Evolutionary conservation across 208 protist genomes (phyloP).

Genomic region (Acanthamoeba divionensis): DNA sequence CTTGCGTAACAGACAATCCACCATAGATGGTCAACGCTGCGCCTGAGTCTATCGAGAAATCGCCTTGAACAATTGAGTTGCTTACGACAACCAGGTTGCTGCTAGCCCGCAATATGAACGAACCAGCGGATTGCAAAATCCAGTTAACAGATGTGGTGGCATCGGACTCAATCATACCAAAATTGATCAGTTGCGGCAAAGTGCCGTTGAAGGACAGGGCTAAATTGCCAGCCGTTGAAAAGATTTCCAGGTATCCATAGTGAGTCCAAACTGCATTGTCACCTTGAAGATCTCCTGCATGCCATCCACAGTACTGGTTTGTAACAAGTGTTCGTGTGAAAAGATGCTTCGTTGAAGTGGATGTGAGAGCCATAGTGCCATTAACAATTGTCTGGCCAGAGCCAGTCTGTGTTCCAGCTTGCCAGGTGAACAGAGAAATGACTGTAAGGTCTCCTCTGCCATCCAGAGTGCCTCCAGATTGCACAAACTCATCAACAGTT

Average conservation of each 20-base stretch:
- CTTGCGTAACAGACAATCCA: too few species aligned
- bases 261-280: too few species aligned
- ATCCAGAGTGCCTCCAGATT: not conserved
- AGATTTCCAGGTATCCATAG: too few species aligned
- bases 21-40: too few species aligned
- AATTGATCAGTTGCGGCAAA: not conserved
- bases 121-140: not conserved
- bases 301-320: not conserved
- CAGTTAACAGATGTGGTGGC: not conserved
- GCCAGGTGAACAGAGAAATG: not conserved
- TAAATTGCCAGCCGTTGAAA: too few species aligned
- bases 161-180: not conserved
- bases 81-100: not conserved
- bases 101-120: not conserved
- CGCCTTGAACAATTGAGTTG: too few species aligned
- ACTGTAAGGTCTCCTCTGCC: not conserved
- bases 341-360: not conserved
- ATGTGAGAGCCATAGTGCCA: not conserved
- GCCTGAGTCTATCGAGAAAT: too few species aligned
- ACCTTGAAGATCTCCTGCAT: too few species aligned
- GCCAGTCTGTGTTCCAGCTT: not conserved
- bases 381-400: not conserved
- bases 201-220: too few species aligned
- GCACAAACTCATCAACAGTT: constrained; percentile 34
- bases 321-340: not conserved